Evolutionary conservation across 2,329 filamentous ascomycete genomes (phyloP), one percentile per base, ranked within the genome.

Genomic region (Epichloe gansuensis): DNA sequence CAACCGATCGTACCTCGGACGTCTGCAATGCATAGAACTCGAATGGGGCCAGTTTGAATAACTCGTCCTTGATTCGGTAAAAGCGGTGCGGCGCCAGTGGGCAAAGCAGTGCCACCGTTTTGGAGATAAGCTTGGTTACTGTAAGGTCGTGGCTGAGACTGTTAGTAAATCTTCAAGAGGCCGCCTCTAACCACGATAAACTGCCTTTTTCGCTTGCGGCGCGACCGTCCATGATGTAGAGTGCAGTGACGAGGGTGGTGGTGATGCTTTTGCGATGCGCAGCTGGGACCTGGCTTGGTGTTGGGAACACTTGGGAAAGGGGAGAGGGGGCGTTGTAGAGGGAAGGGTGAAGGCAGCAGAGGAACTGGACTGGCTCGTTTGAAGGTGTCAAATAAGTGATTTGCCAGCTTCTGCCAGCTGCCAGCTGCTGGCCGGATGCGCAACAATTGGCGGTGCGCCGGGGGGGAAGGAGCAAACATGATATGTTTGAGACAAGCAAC

Each of bases 21-120:
- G 68, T 86, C 82, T 57, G 82, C 82, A 66, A 86, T 81, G 66
- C 82, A 86, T 50, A 86, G 74, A 50, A 86, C 76, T 68, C 82
- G 74, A 56, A 82, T 77, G 41, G 81, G 79, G 17, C 81, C 81
- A 51, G 75, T 80, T 65, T 85, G 80, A 62, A 85, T 73, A 57
- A 85, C 67, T 57, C 81, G 78, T 55, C 81, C 81, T 65, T 84
- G 81, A 66, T 84, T 84, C 52, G 81, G 81, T 54, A 84, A 72
- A 51, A 84, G 77, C 57, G 81, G 81, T 43, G 78, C 75, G 58
- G 80, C 81, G 63, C 80, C 80, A 41, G 78, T 72, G 57, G 75
- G 76, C 54, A 78, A 66, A 56, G 72, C 69, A 53, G 70, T 68
- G 57, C 74, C 76, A 64, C 81, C 81, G 69, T 85, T 84, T 60